Evolutionary conservation across 257 asterid species (phyloP), one percentile per base, ranked within the genome.

Genomic region (Ajuga chamaepitys): DNA sequence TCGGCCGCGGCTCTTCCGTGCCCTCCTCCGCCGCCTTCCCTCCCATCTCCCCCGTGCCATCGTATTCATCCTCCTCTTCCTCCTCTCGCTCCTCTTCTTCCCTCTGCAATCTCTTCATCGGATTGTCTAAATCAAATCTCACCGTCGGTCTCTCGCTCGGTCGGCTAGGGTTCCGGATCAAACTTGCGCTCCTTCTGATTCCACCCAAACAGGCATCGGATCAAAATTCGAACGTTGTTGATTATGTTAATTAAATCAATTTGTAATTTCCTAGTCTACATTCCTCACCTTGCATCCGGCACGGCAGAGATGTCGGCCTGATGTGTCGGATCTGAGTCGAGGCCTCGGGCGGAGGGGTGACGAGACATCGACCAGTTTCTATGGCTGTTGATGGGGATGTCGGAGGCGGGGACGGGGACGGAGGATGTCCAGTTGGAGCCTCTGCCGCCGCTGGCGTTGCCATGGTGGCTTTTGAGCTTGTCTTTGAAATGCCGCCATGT

Each of bases 341-440:
- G 12, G 58, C 64, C 70, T 28, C 70, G 65, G 40, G 46, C 28
- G 18, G 82, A 55, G 21, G 90, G 86, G 38, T 67, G 74, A 40
- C 83, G 81, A 3, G 75, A 30, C 66, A 76, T 76, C 41, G 28
- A 55, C 60, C 81, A 74, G 14, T 34, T 18, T 45, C 48, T 71
- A 42, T 13, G 53, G 69, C 16, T 71, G 61, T 62, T 65, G 37
- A 76, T 58, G 2, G 92, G 88, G n/a, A 85, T 71, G 71, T 85
- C 95, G 68, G 95, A 87, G 48, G 91, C 55, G 17, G 95, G 96
- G 64, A 84, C 78, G 10, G 76, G 81, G 34, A 88, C 81, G 69
- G 74, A 66, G 30, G 97, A 80, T 1, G 83, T 82, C 85, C 83
- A 82, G 3, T 71, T 22, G 78, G 94, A 75, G 9, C 85, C 78